A percentile compares a stretch with the other conserved stretches of the same genome.
phyloP scores from a whole-genome alignment of 2,329 filamentous ascomycete species.

The Aspergillus sp. region DNA sequence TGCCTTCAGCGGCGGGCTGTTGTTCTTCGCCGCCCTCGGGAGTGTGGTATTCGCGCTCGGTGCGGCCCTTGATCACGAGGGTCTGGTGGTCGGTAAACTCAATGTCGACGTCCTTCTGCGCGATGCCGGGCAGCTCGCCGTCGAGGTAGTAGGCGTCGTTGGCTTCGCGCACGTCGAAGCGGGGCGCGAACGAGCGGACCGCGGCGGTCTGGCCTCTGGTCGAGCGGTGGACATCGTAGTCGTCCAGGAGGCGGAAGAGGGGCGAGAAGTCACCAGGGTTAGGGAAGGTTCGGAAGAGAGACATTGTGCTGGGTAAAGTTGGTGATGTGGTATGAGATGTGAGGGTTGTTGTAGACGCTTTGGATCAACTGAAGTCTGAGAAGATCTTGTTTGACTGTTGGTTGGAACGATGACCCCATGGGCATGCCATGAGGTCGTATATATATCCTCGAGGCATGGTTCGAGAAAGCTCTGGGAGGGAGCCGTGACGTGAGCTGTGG shows the following conservation, averaged over 20 bases:
- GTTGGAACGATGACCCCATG: conserved; percentile 5
- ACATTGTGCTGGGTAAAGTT: conserved; percentile 26
- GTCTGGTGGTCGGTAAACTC: conserved; percentile 48
- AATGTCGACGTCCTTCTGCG: conserved; percentile 46
- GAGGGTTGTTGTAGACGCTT: neutral
- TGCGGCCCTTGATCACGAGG: conserved; percentile 45
- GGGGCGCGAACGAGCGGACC: conserved; percentile 39
- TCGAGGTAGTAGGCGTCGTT: conserved; percentile 45
- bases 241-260: conserved; percentile 48
- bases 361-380: neutral
- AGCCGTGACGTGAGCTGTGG: neutral
- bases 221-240: conserved; percentile 40
- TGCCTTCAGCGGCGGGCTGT: conserved; percentile 22
- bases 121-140: conserved; percentile 49
- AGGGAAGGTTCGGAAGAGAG: conserved; percentile 32
- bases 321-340: neutral
- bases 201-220: conserved; percentile 15
- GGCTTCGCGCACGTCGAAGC: conserved; percentile 49
- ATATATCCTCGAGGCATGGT: conserved; percentile 17
- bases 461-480: conserved; percentile 14
- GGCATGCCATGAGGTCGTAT: conserved; percentile 10
- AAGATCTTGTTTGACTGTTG: conserved; percentile 6
- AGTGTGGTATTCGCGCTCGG: conserved; percentile 35
- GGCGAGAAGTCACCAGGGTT: conserved; percentile 39
- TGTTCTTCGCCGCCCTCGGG: conserved; percentile 46